These are phyloP conservation scores for Microcera coccophila DNA, from an alignment of 2,329 filamentous ascomycete species.

Conservation along the genomic window DNA sequence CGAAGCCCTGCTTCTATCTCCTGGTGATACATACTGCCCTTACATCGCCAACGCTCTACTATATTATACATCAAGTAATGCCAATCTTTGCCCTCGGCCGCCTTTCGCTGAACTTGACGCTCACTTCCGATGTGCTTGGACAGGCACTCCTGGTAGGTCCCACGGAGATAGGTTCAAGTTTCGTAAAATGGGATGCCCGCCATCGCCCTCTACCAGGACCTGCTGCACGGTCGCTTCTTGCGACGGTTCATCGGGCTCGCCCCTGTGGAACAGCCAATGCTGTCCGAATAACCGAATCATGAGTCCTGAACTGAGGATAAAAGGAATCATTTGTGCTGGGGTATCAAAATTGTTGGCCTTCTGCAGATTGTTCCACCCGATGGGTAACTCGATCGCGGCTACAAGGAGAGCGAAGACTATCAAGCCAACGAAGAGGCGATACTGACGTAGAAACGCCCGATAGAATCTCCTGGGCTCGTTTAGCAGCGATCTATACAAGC, in stretches of 20 bases:
- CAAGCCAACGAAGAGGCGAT: constrained; percentile 20
- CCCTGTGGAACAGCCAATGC: constrained; percentile 12
- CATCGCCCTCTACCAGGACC: neutral
- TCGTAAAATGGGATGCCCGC: too few species aligned
- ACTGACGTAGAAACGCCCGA: constrained; percentile 20
- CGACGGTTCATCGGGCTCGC: neutral
- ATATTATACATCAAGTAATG: too few species aligned
- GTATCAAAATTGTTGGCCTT: constrained; percentile 23
- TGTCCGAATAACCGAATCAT: constrained; percentile 25
- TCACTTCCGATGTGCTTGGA: too few species aligned
- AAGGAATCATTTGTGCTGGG: constrained; percentile 30
- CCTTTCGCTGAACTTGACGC: too few species aligned
- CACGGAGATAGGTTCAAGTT: too few species aligned
- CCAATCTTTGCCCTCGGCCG: too few species aligned
- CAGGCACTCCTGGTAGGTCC: too few species aligned
- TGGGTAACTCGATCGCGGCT: constrained; percentile 31
- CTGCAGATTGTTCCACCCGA: constrained; percentile 32
- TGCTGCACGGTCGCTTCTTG: neutral
- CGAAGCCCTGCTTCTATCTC: too few species aligned
- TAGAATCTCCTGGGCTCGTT: constrained; percentile 15
- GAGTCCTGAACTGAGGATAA: constrained; percentile 30
- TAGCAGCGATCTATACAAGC: constrained; percentile 1
- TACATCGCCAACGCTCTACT: too few species aligned
- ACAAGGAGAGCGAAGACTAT: constrained; percentile 29
- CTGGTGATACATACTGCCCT: too few species aligned